Percentiles rank a stretch among this genome's conserved stretches.
phyloP scores from a whole-genome alignment of 2,329 filamentous ascomycete genomes.

The Fusarium tjaetaba region DNA sequence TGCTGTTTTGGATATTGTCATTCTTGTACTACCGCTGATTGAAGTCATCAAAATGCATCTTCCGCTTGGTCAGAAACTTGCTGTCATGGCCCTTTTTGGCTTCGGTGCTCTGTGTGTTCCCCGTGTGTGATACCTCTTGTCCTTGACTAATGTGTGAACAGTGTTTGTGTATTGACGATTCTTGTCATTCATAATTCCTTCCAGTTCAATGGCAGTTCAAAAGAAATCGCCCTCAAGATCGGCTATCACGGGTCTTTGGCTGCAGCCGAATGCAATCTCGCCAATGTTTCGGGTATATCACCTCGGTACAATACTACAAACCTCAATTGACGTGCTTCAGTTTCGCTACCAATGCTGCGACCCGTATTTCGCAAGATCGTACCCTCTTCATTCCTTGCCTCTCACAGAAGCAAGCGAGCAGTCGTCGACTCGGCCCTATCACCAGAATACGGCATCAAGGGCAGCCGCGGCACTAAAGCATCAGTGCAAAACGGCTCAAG shows the following conservation, averaged over 20 bases:
- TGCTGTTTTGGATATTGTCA: constrained; percentile 45
- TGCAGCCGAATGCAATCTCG: constrained; percentile 42
- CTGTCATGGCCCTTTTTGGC: constrained; percentile 42
- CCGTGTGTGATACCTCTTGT: accelerated
- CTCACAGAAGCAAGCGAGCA: background rate
- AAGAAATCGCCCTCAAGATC: constrained; percentile 41
- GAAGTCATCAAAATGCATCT: constrained; percentile 46
- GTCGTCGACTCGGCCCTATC: background rate
- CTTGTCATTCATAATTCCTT: constrained; percentile 38
- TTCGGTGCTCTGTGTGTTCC: constrained; percentile 43
- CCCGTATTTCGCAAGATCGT: constrained; percentile 22
- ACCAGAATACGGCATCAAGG: background rate
- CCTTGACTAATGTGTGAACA: background rate
- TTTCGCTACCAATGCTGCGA: constrained; percentile 33
- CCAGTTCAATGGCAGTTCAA: constrained; percentile 23
- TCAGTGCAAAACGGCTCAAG: constrained; percentile 12
- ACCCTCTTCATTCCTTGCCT: constrained; percentile 13
- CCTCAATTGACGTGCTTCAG: background rate
- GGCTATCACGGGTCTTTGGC: constrained; percentile 40
- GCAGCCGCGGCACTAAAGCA: background rate
- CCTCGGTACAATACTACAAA: no score
- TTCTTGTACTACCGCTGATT: constrained; percentile 45
- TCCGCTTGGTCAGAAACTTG: constrained; percentile 42
- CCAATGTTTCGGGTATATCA: constrained; percentile 41
- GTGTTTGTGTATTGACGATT: constrained; percentile 39